These are phyloP conservation scores for Rhodotorula toruloides DNA, from an alignment of 768 basidiomycete genomes.

Conservation along the genomic window DNA sequence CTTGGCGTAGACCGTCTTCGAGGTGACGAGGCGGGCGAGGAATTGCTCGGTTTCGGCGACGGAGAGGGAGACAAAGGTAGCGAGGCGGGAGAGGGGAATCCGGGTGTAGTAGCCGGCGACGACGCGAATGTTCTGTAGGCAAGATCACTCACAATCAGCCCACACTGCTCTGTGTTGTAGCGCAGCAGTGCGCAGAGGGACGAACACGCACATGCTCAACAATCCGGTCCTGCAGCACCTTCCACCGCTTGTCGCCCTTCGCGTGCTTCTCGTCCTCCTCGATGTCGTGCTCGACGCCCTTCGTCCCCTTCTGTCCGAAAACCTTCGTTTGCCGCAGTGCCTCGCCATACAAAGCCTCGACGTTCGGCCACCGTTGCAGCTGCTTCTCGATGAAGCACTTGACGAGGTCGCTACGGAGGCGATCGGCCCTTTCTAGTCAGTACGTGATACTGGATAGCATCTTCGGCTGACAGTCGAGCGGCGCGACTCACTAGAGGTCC, in stretches of 20 bases:
- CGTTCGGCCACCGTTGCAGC: constrained; percentile 94
- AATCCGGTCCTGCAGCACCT: constrained; percentile 88
- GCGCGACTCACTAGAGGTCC: constrained; percentile 31
- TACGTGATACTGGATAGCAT: neutral
- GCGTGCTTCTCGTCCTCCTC: constrained; percentile 46
- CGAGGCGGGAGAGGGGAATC: constrained; percentile 75
- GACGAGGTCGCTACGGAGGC: constrained; percentile 67
- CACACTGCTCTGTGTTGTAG: neutral
- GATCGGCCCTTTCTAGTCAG: neutral
- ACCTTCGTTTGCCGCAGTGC: constrained; percentile 74
- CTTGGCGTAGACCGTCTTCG: constrained; percentile 86
- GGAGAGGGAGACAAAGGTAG: constrained; percentile 78
- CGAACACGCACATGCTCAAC: constrained; percentile 78
- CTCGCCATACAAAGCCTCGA: constrained; percentile 78
- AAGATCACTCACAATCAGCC: constrained; percentile 9
- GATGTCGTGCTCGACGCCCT: constrained; percentile 40
- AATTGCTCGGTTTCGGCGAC: constrained; percentile 77
- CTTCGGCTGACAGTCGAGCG: neutral
- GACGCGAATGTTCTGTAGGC: constrained; percentile 81
- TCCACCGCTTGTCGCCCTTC: constrained; percentile 67
- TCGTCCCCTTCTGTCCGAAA: constrained; percentile 54
- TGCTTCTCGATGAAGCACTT: constrained; percentile 91
- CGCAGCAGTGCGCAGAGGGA: neutral
- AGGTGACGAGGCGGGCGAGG: constrained; percentile 81
- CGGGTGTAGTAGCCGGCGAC: constrained; percentile 91